Evolutionary conservation across 1,284 basidiomycete genomes (phyloP).

Genomic region (Heterobasidion irregulare): DNA sequence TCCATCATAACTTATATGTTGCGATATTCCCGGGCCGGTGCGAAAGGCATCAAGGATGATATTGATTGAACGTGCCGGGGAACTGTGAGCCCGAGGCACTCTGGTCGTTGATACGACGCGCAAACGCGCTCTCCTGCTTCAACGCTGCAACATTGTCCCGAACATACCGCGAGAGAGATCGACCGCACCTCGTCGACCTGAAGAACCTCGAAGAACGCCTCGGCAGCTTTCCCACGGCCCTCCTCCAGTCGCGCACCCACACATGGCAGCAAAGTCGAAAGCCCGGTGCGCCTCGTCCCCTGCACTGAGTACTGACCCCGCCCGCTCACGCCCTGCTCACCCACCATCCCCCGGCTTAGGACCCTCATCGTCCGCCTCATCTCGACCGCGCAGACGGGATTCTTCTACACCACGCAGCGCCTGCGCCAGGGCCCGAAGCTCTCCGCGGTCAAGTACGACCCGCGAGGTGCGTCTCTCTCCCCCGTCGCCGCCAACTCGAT

Average conservation of each 20-base stretch:
- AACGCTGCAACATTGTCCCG: too few relatives aligned
- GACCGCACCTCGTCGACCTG: too few relatives aligned
- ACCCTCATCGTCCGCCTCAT: conserved; percentile 81
- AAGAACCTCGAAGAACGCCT: too few relatives aligned
- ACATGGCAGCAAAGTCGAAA: conserved; percentile 44
- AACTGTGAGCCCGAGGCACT: too few relatives aligned
- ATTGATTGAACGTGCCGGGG: too few relatives aligned
- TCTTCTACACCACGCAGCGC: conserved; percentile 80
- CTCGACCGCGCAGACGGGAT: conserved; percentile 85
- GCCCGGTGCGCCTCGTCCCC: conserved; percentile 33
- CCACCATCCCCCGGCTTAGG: conserved; percentile 28
- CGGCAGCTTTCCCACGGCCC: neutral
- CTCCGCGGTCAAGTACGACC: conserved; percentile 85
- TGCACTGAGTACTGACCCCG: neutral
- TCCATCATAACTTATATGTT: too few relatives aligned
- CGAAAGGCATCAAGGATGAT: too few relatives aligned
- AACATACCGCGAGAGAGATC: too few relatives aligned
- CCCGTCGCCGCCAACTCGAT: neutral
- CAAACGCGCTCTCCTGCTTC: too few relatives aligned
- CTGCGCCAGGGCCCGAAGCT: conserved; percentile 65
- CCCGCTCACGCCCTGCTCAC: neutral
- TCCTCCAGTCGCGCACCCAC: too few relatives aligned
- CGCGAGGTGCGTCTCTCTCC: conserved; percentile 48
- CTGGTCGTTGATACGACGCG: too few relatives aligned
- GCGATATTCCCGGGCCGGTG: too few relatives aligned